phyloP scores from a whole-genome alignment of 2,329 filamentous ascomycete genomes.

The Xylaria multiplex region DNA sequence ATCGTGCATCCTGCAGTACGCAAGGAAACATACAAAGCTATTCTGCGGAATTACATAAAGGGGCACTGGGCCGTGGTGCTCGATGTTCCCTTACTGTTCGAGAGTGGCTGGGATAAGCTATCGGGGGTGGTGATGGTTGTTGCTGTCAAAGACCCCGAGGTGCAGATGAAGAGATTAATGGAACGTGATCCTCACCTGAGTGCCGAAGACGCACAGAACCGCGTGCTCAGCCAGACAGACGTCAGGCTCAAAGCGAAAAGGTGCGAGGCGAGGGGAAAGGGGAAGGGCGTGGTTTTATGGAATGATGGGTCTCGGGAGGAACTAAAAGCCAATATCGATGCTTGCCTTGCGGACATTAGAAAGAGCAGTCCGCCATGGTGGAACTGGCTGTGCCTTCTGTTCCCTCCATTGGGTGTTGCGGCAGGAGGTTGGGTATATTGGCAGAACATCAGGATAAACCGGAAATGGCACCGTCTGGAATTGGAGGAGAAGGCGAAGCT shows the following conservation, averaged over 20 bases:
- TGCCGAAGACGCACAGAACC: constrained; percentile 85
- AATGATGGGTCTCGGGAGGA: constrained; percentile 83
- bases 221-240: constrained; percentile 87
- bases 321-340: constrained; percentile 72
- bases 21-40: constrained; percentile 78
- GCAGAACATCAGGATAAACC: constrained; percentile 76
- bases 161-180: constrained; percentile 84
- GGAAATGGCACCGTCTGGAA: constrained; percentile 72
- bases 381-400: constrained; percentile 75
- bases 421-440: constrained; percentile 77
- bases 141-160: constrained; percentile 78
- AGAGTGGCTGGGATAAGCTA: constrained; percentile 84
- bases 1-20: constrained; percentile 95
- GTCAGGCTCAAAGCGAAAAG: constrained; percentile 83
- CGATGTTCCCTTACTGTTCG: constrained; percentile 92
- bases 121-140: constrained; percentile 90
- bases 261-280: constrained; percentile 71
- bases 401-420: constrained; percentile 77
- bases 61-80: constrained; percentile 91
- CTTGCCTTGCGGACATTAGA: constrained; percentile 71
- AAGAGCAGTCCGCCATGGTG: constrained; percentile 80
- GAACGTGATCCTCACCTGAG: constrained; percentile 80
- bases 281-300: constrained; percentile 84
- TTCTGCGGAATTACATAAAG: constrained; percentile 76
- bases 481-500: constrained; percentile 58